A percentile compares a stretch with the other conserved stretches of the same genome.
Evolutionary conservation across 1,284 basidiomycete genomes (phyloP).

Genomic region (Pseudozyma tsukubaensis): DNA sequence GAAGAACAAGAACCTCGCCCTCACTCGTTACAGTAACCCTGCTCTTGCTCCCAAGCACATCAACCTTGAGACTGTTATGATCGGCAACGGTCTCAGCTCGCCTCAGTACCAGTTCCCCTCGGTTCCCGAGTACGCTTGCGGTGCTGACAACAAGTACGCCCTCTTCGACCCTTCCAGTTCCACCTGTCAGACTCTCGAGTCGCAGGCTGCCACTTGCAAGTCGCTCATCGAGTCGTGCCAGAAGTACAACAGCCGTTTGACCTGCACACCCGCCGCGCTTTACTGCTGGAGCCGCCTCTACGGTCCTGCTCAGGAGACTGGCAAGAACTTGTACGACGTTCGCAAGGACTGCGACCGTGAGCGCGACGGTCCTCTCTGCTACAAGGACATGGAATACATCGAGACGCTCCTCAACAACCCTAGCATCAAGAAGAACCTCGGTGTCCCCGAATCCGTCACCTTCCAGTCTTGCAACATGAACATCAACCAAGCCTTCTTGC

Average conservation of each 20-base stretch:
- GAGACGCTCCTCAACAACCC: constrained; percentile 69
- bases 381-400: constrained; percentile 75
- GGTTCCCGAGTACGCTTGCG: constrained; percentile 83
- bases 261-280: constrained; percentile 73
- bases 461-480: constrained; percentile 74
- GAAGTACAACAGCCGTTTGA: constrained; percentile 67
- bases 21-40: constrained; percentile 37
- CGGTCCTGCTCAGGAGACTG: constrained; percentile 72
- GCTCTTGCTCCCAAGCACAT: constrained; percentile 55
- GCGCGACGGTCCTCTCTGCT: constrained; percentile 74
- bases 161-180: constrained; percentile 78
- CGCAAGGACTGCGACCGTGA: constrained; percentile 78
- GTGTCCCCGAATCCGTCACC: constrained; percentile 74
- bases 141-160: constrained; percentile 72
- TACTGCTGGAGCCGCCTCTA: constrained; percentile 71
- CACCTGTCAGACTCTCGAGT: constrained; percentile 75
- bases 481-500: constrained; percentile 78
- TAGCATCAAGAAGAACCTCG: constrained; percentile 79
- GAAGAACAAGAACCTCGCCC: constrained; percentile 63
- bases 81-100: constrained; percentile 66
- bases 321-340: constrained; percentile 80
- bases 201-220: constrained; percentile 79
- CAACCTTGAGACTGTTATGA: constrained; percentile 64
- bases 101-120: constrained; percentile 69
- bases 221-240: constrained; percentile 71